These are phyloP conservation scores for Acanthamoeba culbertsoni DNA, from an alignment of 208 protist species.

Conservation along the genomic window DNA sequence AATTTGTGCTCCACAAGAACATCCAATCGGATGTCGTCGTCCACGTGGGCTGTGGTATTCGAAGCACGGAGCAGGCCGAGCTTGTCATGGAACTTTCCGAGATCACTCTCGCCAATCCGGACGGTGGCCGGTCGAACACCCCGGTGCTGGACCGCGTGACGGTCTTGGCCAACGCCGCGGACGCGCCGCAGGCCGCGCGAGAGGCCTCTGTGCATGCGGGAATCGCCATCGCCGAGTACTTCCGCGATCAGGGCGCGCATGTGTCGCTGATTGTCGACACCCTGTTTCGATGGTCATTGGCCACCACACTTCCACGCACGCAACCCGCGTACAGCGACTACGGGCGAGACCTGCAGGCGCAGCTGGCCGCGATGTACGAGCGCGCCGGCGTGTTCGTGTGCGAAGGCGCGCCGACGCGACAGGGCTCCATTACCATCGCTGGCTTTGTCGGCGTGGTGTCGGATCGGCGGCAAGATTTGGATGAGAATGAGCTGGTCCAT, in stretches of 20 bases:
- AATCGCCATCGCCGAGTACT: conserved; percentile 23
- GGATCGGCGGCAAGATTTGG: conserved; percentile 96
- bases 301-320: background rate
- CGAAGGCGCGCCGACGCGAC: conserved; percentile 93
- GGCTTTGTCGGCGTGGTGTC: conserved; percentile 76
- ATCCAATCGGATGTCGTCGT: background rate
- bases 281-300: background rate
- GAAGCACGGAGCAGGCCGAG: background rate
- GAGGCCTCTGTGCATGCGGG: background rate
- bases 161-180: background rate
- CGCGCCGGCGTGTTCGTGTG: conserved; percentile 78
- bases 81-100: background rate
- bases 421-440: conserved; percentile 99
- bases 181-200: background rate
- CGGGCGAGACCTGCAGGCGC: background rate
- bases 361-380: background rate
- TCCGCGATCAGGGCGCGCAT: background rate
- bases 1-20: background rate
- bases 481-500: conserved; percentile 99
- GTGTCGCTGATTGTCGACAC: background rate
- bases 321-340: background rate
- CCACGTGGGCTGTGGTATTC: background rate
- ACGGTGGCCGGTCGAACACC: no score
- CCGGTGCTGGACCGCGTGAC: background rate
- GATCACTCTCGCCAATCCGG: background rate